These are phyloP conservation scores for Aquilaria malaccensis DNA, from an alignment of 345 rosid species.

Conservation along the genomic window DNA sequence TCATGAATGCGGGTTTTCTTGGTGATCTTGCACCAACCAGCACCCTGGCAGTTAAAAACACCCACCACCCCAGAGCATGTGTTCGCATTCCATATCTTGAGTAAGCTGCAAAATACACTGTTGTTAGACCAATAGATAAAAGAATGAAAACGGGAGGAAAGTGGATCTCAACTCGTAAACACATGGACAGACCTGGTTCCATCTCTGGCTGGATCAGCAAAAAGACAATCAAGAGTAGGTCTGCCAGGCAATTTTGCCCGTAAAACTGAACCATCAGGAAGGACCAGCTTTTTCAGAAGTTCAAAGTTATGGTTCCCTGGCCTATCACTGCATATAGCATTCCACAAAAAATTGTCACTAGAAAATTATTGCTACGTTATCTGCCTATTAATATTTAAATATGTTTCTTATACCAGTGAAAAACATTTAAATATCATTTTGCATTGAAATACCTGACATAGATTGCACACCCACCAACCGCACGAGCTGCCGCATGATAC, in stretches of 20 bases:
- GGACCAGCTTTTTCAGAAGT: slow-evolving; percentile 65
- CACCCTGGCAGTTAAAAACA: slow-evolving; percentile 91
- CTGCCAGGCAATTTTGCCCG: slow-evolving; percentile 83
- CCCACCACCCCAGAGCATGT: slow-evolving; percentile 75
- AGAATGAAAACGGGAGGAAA: not conserved
- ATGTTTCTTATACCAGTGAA: not conserved
- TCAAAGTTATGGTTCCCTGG: slow-evolving; percentile 89
- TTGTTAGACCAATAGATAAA: not conserved
- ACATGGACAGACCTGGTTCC: slow-evolving; percentile 41
- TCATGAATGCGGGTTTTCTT: slow-evolving; percentile 82
- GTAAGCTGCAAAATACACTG: slow-evolving; percentile 38
- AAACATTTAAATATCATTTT: not conserved
- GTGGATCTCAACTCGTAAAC: not conserved
- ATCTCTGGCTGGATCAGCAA: slow-evolving; percentile 81
- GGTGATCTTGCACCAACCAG: slow-evolving; percentile 78
- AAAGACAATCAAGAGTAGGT: slow-evolving; percentile 81
- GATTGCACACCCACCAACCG: slow-evolving; percentile 92
- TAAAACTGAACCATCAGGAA: slow-evolving; percentile 82
- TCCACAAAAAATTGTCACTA: not conserved
- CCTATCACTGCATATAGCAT: slow-evolving; percentile 47
- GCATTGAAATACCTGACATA: slow-evolving; percentile 68
- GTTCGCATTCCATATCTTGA: slow-evolving; percentile 83
- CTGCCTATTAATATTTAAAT: not conserved
- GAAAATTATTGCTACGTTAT: slow-evolving; percentile 5
- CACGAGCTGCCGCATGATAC: slow-evolving; percentile 94